Conservation (phyloP, 2,329 filamentous ascomycete species). For the Diatrype stigma region DNA sequence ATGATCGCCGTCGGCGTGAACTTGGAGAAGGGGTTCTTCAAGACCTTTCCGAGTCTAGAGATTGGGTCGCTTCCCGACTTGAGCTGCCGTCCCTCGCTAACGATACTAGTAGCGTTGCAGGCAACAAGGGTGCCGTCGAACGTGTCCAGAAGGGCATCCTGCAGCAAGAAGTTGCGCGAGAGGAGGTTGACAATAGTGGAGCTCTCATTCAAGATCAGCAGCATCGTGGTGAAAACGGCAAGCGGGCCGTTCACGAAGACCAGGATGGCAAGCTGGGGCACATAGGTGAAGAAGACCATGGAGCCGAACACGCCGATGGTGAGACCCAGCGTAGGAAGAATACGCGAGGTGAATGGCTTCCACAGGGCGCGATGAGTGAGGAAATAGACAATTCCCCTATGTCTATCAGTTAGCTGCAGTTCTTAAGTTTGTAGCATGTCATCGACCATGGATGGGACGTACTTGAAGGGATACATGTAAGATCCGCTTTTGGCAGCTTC, state of each 20-base stretch:
- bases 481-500: constrained; percentile 72
- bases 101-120: constrained; percentile 52
- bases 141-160: constrained; percentile 79
- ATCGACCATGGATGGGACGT: constrained; percentile 3
- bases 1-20: constrained; percentile 62
- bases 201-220: constrained; percentile 63
- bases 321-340: constrained; percentile 62
- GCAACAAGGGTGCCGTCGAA: constrained; percentile 72
- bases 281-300: constrained; percentile 87
- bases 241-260: constrained; percentile 81
- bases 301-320: constrained; percentile 66
- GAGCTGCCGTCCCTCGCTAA: constrained; percentile 71
- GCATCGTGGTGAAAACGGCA: constrained; percentile 66
- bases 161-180: constrained; percentile 69
- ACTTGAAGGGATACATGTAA: constrained; percentile 82
- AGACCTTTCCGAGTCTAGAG: constrained; percentile 50
- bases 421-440: background rate
- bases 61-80: constrained; percentile 58
- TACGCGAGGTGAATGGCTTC: constrained; percentile 53
- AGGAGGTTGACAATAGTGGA: constrained; percentile 53
- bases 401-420: constrained; percentile 3
- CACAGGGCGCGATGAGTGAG: constrained; percentile 51
- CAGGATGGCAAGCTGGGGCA: constrained; percentile 78
- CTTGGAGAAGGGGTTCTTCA: constrained; percentile 54
- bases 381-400: constrained; percentile 57